Conservation (phyloP, 2,329 filamentous ascomycete genomes). For the Talaromyces sp. region DNA sequence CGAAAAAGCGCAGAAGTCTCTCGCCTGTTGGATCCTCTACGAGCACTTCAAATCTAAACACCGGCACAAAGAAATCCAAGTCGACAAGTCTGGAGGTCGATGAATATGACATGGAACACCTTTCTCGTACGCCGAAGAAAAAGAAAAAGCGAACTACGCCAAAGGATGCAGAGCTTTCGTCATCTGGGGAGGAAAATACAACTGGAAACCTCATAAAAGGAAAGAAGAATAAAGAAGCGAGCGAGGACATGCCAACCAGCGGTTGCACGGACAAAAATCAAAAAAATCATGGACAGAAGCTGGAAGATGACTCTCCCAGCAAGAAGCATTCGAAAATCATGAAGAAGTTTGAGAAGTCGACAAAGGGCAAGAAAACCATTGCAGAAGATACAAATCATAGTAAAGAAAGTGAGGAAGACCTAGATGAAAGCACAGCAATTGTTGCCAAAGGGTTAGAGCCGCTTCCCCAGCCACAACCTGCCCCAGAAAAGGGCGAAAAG, state of each 20-base stretch:
- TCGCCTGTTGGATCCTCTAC: slow-evolving; percentile 1
- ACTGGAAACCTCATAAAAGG: not conserved
- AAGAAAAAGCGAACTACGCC: not conserved
- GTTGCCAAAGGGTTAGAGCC: slow-evolving; percentile 61
- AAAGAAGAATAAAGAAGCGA: slow-evolving; percentile 16
- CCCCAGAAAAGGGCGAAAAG: slow-evolving; percentile 50
- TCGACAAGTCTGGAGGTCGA: not conserved
- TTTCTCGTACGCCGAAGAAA: not conserved
- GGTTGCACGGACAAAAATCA: slow-evolving; percentile 15
- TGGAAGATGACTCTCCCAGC: slow-evolving; percentile 19
- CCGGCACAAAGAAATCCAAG: not conserved
- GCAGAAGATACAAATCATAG: slow-evolving; percentile 11
- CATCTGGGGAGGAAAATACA: not conserved
- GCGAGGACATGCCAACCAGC: slow-evolving; percentile 21
- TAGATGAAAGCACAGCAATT: slow-evolving; percentile 22
- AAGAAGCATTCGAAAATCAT: slow-evolving; percentile 31
- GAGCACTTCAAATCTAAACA: not conserved
- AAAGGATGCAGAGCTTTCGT: not conserved
- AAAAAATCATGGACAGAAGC: slow-evolving; percentile 13
- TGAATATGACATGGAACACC: not conserved
- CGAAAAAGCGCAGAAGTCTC: not conserved
- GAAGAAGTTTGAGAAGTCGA: slow-evolving; percentile 35
- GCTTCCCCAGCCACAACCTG: slow-evolving; percentile 64
- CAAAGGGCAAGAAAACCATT: slow-evolving; percentile 15
- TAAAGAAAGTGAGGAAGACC: slow-evolving; percentile 7